Conservation (phyloP, 2,329 filamentous ascomycete genomes). For the Colletotrichum sp. region DNA sequence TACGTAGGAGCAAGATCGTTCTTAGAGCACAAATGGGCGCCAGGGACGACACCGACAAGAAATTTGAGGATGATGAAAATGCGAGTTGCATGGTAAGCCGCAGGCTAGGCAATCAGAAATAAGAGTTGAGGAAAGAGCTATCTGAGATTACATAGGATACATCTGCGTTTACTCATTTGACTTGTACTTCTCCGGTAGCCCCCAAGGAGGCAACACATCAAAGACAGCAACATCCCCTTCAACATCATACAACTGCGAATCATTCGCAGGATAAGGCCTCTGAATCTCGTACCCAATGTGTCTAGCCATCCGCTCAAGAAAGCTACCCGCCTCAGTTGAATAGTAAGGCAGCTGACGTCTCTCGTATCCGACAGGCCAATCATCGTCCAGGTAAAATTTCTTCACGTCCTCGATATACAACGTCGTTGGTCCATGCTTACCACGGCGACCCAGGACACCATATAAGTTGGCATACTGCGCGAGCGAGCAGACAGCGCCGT, state of each 20-base stretch:
- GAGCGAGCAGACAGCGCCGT: neutral
- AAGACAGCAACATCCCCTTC: neutral
- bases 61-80: too few relatives aligned
- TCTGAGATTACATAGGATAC: neutral
- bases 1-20: too few relatives aligned
- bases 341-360: neutral
- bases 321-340: neutral
- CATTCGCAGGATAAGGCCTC: neutral
- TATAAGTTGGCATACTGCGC: neutral
- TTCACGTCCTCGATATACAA: neutral
- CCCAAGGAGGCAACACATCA: neutral
- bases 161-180: neutral
- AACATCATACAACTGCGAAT: neutral
- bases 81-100: neutral
- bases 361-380: neutral
- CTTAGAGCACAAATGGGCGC: too few relatives aligned
- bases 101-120: neutral
- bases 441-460: neutral
- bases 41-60: too few relatives aligned
- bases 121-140: neutral
- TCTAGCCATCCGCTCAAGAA: neutral
- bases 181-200: neutral
- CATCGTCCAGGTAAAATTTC: neutral
- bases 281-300: neutral
- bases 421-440: neutral